These are phyloP conservation scores for Metschnikowia continentalis DNA, from an alignment of 805 yeast genomes.

Conservation along the genomic window DNA sequence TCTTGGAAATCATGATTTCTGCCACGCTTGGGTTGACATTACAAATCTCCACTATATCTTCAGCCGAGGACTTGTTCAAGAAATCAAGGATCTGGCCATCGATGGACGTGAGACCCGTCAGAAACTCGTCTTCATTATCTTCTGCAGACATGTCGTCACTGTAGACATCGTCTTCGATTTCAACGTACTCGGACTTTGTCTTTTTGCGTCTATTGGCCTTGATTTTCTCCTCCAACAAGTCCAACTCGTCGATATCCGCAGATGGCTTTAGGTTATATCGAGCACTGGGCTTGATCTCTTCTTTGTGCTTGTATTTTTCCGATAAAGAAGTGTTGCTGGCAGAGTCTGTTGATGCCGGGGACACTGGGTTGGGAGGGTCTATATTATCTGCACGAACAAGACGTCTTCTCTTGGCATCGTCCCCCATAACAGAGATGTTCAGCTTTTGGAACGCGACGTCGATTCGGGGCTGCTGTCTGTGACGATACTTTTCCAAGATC, in stretches of 20 bases:
- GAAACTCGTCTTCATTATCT: conserved; percentile 29
- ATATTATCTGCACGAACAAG: conserved; percentile 29
- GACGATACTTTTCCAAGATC: conserved; percentile 40
- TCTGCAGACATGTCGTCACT: conserved; percentile 51
- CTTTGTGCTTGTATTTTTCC: conserved; percentile 4
- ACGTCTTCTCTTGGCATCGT: conserved; percentile 27
- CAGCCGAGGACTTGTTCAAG: conserved; percentile 68
- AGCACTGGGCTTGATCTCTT: conserved; percentile 7
- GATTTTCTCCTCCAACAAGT: conserved; percentile 37
- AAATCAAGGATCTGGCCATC: conserved; percentile 70
- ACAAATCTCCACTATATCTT: conserved; percentile 78
- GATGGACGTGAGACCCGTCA: conserved; percentile 41
- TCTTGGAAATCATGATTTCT: conserved; percentile 50
- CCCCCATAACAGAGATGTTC: conserved; percentile 18
- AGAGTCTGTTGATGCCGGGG: neutral
- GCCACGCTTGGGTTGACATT: conserved; percentile 67
- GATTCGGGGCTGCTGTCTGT: conserved; percentile 32
- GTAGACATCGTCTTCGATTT: conserved; percentile 39
- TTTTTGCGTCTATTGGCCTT: conserved; percentile 27
- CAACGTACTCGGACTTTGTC: conserved; percentile 37
- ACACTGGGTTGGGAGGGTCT: conserved; percentile 4
- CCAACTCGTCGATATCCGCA: conserved; percentile 33
- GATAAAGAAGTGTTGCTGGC: neutral
- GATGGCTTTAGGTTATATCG: conserved; percentile 4
- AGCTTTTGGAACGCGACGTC: conserved; percentile 21